A percentile compares a stretch with the other conserved stretches of the same genome.
Evolutionary conservation across 1,284 basidiomycete genomes (phyloP).

Genomic region (Heimioporus punctisporus): DNA sequence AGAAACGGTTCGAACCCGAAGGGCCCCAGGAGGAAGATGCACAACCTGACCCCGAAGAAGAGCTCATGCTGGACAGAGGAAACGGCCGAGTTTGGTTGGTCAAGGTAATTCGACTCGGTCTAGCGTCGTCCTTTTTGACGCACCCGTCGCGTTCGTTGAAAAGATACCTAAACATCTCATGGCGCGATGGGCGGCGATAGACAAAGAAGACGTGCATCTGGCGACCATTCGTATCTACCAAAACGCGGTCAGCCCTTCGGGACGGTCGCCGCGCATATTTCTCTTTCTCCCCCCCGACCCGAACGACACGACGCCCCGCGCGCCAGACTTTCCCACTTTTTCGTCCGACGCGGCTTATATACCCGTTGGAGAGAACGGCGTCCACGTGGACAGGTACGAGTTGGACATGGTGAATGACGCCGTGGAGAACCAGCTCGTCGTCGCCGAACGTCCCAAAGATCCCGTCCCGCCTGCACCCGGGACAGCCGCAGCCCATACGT

Average conservation of each 20-base stretch:
- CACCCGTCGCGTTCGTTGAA: slow-evolving; percentile 6
- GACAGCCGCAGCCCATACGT: slow-evolving; percentile 39
- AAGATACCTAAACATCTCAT: slow-evolving; percentile 74
- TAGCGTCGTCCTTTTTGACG: not conserved
- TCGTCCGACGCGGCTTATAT: slow-evolving; percentile 39
- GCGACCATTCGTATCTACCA: slow-evolving; percentile 77
- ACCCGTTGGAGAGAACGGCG: slow-evolving; percentile 35
- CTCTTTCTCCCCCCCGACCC: slow-evolving; percentile 66
- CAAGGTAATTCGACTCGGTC: slow-evolving; percentile 47
- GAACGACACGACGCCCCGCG: slow-evolving; percentile 42
- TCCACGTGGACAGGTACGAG: slow-evolving; percentile 69
- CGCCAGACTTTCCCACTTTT: slow-evolving; percentile 34
- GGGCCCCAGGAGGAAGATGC: slow-evolving; percentile 50
- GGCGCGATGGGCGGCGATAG: slow-evolving; percentile 67
- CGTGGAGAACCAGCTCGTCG: slow-evolving; percentile 77
- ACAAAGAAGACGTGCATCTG: slow-evolving; percentile 59
- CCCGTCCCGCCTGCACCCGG: slow-evolving; percentile 41
- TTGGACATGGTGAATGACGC: slow-evolving; percentile 77
- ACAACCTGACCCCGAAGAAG: slow-evolving; percentile 77
- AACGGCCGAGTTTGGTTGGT: slow-evolving; percentile 79
- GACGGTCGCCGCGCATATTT: slow-evolving; percentile 61
- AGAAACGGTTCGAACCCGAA: slow-evolving; percentile 68
- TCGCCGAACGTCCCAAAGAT: slow-evolving; percentile 75
- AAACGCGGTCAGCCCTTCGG: slow-evolving; percentile 41
- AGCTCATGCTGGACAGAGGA: slow-evolving; percentile 71